A percentile compares a stretch with the other conserved stretches of the same genome.
Conservation (phyloP, 2,329 filamentous ascomycete species). For the Fusarium sp. region DNA sequence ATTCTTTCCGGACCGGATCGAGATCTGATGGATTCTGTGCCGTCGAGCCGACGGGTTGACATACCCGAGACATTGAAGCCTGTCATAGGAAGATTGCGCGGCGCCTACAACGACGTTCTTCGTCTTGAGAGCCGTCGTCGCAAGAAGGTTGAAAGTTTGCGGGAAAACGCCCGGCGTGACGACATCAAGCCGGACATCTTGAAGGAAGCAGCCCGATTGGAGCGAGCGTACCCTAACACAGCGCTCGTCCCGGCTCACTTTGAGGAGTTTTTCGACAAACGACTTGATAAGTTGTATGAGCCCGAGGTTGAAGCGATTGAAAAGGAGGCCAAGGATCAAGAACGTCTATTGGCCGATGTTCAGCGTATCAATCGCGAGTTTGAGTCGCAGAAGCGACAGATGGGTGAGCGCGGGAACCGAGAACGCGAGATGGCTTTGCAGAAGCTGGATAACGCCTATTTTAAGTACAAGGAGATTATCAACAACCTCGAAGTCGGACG, state of each 20-base stretch:
- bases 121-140: conserved; percentile 83
- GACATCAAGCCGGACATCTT: conserved; percentile 89
- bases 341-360: conserved; percentile 73
- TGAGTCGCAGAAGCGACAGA: conserved; percentile 72
- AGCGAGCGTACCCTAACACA: conserved; percentile 86
- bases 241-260: conserved; percentile 89
- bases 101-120: conserved; percentile 83
- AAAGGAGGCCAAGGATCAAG: conserved; percentile 80
- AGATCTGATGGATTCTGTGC: conserved; percentile 87
- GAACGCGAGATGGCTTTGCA: conserved; percentile 90
- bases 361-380: conserved; percentile 82
- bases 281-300: conserved; percentile 80
- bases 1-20: conserved; percentile 83
- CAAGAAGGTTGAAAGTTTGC: conserved; percentile 80
- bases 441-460: conserved; percentile 87
- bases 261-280: conserved; percentile 86
- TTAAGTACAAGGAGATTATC: conserved; percentile 96
- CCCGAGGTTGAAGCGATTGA: conserved; percentile 75
- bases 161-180: conserved; percentile 82
- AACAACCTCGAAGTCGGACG: conserved; percentile 89
- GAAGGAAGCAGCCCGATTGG: conserved; percentile 82
- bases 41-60: conserved; percentile 80
- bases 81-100: conserved; percentile 79
- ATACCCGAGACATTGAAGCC: conserved; percentile 84
- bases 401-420: conserved; percentile 67